Evolutionary conservation across 306 rosid species (phyloP).

Genomic region (Erythrophleum fordii): DNA sequence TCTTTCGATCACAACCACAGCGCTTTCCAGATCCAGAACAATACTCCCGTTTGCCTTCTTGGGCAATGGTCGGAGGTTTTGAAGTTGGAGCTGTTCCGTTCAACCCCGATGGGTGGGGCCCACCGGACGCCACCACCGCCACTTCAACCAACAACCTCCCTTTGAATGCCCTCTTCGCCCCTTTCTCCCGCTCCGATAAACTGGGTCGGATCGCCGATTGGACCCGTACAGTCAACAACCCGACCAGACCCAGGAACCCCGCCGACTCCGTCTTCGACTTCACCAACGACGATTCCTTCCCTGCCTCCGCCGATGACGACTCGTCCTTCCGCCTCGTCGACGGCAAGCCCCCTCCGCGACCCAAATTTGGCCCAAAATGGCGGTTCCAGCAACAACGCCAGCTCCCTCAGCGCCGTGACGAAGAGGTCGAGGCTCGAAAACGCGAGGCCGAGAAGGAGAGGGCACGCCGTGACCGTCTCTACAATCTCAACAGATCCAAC

Average conservation of each 20-base stretch:
- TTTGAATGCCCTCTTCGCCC: slow-evolving; percentile 80
- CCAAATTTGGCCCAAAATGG: slow-evolving; percentile 88
- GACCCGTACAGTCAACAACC: slow-evolving; percentile 84
- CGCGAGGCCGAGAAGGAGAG: slow-evolving; percentile 93
- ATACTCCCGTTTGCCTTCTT: background rate
- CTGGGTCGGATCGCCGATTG: slow-evolving; percentile 91
- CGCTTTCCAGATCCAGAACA: background rate
- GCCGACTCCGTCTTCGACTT: slow-evolving; percentile 86
- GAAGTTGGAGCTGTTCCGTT: slow-evolving; percentile 79
- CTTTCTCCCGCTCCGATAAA: slow-evolving; percentile 90
- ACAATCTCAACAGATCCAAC: slow-evolving; percentile 75
- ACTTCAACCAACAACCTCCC: slow-evolving; percentile 58
- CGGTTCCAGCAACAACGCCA: slow-evolving; percentile 79
- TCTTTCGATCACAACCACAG: background rate
- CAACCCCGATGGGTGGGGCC: slow-evolving; percentile 95
- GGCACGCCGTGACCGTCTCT: slow-evolving; percentile 85
- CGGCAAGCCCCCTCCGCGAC: slow-evolving; percentile 87
- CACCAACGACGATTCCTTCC: slow-evolving; percentile 86
- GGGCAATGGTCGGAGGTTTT: slow-evolving; percentile 56
- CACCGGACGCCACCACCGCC: slow-evolving; percentile 53
- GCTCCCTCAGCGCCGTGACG: slow-evolving; percentile 94
- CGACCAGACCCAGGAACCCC: slow-evolving; percentile 63
- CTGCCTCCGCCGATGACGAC: slow-evolving; percentile 60
- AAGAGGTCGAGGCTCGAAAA: slow-evolving; percentile 83
- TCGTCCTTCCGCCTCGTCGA: slow-evolving; percentile 80